Conservation (phyloP, 148 eudicot species). For the Arctostaphylos glauca region DNA sequence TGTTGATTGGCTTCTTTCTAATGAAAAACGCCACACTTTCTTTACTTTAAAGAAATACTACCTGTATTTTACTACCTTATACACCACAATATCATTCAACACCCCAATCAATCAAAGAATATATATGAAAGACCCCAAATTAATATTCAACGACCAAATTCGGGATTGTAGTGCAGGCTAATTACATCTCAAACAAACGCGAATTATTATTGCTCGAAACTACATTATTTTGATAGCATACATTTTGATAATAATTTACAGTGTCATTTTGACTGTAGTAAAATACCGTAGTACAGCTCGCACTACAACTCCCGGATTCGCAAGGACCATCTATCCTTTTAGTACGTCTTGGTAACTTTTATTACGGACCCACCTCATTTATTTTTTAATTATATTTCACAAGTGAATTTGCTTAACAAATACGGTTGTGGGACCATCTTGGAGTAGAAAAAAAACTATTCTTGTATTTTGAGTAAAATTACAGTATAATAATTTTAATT, state of each 20-base stretch:
- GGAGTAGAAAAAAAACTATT: background rate
- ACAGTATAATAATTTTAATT: background rate
- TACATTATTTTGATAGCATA: too few relatives aligned
- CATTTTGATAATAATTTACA: too few relatives aligned
- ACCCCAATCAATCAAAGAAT: background rate
- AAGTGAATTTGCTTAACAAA: background rate
- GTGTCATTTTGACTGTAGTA: too few relatives aligned
- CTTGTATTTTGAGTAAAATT: slow-evolving; percentile 16
- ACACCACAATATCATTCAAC: background rate
- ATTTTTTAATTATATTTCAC: background rate
- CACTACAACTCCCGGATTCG: too few relatives aligned
- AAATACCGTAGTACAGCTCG: too few relatives aligned
- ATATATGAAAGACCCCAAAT: background rate
- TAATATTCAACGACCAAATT: background rate
- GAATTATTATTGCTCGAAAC: too few relatives aligned
- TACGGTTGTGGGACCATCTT: slow-evolving; percentile 2
- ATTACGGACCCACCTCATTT: background rate
- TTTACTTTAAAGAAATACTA: slow-evolving; percentile 6
- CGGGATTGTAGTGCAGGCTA: too few relatives aligned
- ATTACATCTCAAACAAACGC: too few relatives aligned
- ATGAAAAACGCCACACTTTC: background rate
- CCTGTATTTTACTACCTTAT: background rate
- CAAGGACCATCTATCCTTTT: background rate
- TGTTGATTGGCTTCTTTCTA: background rate
- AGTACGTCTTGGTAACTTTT: too few relatives aligned